A percentile compares a stretch with the other conserved stretches of the same genome.
Evolutionary conservation across 2,329 filamentous ascomycete genomes (phyloP).

Genomic region (Cladophialophora immunda): DNA sequence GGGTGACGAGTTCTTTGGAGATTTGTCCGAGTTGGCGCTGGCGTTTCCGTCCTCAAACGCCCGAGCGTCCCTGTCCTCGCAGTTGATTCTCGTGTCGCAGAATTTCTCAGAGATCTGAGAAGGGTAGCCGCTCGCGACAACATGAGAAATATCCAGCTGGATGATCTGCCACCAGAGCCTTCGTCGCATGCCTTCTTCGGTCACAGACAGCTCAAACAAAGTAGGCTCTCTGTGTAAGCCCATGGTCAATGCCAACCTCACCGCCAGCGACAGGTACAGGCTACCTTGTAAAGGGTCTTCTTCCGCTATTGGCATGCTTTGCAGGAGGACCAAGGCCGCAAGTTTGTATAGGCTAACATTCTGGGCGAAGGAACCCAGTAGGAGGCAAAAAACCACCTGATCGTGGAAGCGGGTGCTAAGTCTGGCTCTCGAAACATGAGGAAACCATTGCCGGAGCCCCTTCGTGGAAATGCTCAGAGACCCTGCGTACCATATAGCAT

Average conservation of each 20-base stretch:
- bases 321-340: slow-evolving; percentile 57
- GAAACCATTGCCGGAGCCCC: slow-evolving; percentile 38
- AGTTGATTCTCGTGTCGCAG: slow-evolving; percentile 58
- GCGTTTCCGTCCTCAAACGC: slow-evolving; percentile 51
- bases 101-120: slow-evolving; percentile 58
- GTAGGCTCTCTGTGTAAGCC: slow-evolving; percentile 55
- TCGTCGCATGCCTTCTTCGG: slow-evolving; percentile 50
- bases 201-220: slow-evolving; percentile 58
- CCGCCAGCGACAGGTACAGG: slow-evolving; percentile 56
- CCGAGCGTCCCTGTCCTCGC: slow-evolving; percentile 57
- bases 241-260: slow-evolving; percentile 49
- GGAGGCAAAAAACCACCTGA: slow-evolving; percentile 54
- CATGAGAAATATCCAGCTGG: slow-evolving; percentile 65
- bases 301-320: slow-evolving; percentile 57
- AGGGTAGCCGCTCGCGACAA: slow-evolving; percentile 59
- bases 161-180: slow-evolving; percentile 50
- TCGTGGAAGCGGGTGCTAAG: slow-evolving; percentile 53
- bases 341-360: slow-evolving; percentile 56
- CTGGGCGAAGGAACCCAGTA: slow-evolving; percentile 54
- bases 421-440: slow-evolving; percentile 42
- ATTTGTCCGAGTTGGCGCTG: slow-evolving; percentile 44
- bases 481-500: slow-evolving; percentile 59
- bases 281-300: slow-evolving; percentile 60
- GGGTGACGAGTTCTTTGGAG: background rate
- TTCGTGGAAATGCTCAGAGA: slow-evolving; percentile 55